phyloP scores from a whole-genome alignment of 352 stramenopile species.

The Globisporangium cylindrosporum region DNA sequence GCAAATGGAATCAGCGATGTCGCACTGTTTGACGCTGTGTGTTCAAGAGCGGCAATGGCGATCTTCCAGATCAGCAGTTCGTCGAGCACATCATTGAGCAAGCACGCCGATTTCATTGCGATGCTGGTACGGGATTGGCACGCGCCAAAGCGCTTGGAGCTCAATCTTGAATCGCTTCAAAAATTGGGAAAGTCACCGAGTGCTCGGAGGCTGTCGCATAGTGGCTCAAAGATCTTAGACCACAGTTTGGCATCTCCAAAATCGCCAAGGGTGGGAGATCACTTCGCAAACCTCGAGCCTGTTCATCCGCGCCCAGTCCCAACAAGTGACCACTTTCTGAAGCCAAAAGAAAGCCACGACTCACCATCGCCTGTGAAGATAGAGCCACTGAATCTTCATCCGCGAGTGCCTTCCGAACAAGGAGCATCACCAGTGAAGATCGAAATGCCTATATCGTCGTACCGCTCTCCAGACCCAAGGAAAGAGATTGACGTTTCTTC shows the following conservation, averaged over 20 bases:
- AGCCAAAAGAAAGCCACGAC: slow-evolving; percentile 22
- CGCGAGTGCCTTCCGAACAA: slow-evolving; percentile 8
- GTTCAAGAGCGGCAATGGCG: slow-evolving; percentile 54
- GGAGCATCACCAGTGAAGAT: slow-evolving; percentile 15
- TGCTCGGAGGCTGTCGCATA: slow-evolving; percentile 10
- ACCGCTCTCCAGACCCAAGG: neutral
- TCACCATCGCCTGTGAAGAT: slow-evolving; percentile 34
- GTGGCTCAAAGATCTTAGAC: slow-evolving; percentile 7
- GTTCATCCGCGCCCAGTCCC: slow-evolving; percentile 13
- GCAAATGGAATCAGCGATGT: slow-evolving; percentile 2
- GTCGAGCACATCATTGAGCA: slow-evolving; percentile 11
- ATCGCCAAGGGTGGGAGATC: slow-evolving; percentile 4
- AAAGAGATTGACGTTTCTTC: neutral
- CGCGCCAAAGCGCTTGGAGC: slow-evolving; percentile 53
- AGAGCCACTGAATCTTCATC: slow-evolving; percentile 22
- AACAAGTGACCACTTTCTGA: slow-evolving; percentile 22
- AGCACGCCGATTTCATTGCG: slow-evolving; percentile 42
- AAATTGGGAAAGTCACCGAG: slow-evolving; percentile 28
- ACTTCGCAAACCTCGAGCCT: slow-evolving; percentile 6
- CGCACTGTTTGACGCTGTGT: slow-evolving; percentile 45
- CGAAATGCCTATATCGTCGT: slow-evolving; percentile 6
- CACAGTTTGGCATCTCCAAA: slow-evolving; percentile 9
- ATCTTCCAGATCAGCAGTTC: slow-evolving; percentile 50
- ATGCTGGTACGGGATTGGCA: slow-evolving; percentile 55
- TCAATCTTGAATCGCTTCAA: slow-evolving; percentile 72